A percentile compares a stretch with the other conserved stretches of the same genome.
Conservation (phyloP, 352 stramenopile genomes). For the Phytophthora rubi region DNA sequence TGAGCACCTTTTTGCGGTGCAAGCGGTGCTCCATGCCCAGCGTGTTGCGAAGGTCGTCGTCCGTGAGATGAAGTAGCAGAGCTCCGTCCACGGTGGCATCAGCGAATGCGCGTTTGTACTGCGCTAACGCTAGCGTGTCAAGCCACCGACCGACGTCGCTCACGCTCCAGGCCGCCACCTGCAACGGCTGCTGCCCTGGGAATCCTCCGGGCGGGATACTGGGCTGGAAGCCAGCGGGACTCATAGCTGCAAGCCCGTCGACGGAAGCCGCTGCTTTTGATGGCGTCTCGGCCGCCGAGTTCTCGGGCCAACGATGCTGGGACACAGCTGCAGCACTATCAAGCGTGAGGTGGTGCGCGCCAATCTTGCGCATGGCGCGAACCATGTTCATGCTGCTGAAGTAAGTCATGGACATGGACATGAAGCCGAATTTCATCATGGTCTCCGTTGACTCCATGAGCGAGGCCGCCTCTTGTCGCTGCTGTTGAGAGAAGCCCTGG, state of each 20-base stretch:
- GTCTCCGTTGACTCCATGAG: slow-evolving; percentile 97
- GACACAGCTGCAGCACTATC: slow-evolving; percentile 72
- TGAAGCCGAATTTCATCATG: slow-evolving; percentile 99
- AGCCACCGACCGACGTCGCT: slow-evolving; percentile 91
- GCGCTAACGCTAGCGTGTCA: slow-evolving; percentile 84
- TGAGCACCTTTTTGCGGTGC: slow-evolving; percentile 97
- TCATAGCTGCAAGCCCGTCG: slow-evolving; percentile 7
- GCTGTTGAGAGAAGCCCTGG: slow-evolving; percentile 67
- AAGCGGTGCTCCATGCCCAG: slow-evolving; percentile 95
- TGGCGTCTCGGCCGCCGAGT: slow-evolving; percentile 30
- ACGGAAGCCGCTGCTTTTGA: slow-evolving; percentile 1
- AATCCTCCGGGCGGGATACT: slow-evolving; percentile 60
- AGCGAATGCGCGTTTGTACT: slow-evolving; percentile 91
- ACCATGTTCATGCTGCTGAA: slow-evolving; percentile 98
- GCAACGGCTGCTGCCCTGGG: slow-evolving; percentile 67
- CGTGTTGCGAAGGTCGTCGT: slow-evolving; percentile 94
- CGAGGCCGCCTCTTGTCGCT: slow-evolving; percentile 89
- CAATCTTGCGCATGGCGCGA: slow-evolving; percentile 95
- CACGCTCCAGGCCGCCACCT: slow-evolving; percentile 86
- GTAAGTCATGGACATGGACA: slow-evolving; percentile 98
- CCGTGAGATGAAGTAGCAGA: slow-evolving; percentile 89
- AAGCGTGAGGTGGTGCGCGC: slow-evolving; percentile 91
- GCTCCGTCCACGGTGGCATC: slow-evolving; percentile 91
- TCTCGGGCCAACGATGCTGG: slow-evolving; percentile 68
- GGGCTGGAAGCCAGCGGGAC: slow-evolving; percentile 45